Evolutionary conservation across 495 filamentous ascomycete genomes (phyloP), one percentile per base, ranked within the genome.

Genomic region (Talaromyces ruber): DNA sequence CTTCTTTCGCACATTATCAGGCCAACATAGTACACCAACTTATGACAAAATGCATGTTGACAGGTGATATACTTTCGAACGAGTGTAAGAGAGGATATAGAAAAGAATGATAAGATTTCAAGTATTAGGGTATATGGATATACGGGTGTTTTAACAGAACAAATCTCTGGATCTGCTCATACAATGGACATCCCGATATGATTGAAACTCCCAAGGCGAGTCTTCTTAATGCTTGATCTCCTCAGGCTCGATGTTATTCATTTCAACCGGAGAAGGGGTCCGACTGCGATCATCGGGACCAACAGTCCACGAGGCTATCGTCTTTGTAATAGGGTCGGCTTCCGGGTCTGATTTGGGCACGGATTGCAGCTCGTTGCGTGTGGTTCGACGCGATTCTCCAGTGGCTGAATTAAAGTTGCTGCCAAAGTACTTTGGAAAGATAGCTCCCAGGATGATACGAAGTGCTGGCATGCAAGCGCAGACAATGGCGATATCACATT

Each of bases 401-500:
- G 39, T 51, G 16, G 9, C 26, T 26, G 59, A 60, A 30, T 60
- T 52, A 16, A 60, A 60, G 25, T 47, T 60, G 39, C 59, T 60
- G 14, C 59, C 59, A 22, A 60, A 60, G 25, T 60, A 51, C 21
- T 52, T 25, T 2, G 69, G 64, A 63, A 75, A 65, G 47, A 65
- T 43, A 43, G 61, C 61, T 45, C 62, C 63, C 28, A 67, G 25
- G 24, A 70, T 45, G 28, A 65, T 64, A 18, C 68, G 64, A 29
- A 63, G 29, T 80, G 62, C 64, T 29, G 73, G 73, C 70, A 74
- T 68, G 60, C 75, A 79, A 18, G 76, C 77, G 64, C 78, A 81
- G 21, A 79, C 69, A 24, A 82, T 72, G 39, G 76, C 78, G 1
- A 74, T 68, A 65, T 78, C 76, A 68, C 70, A 73, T 70, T 83